Evolutionary conservation across 2,329 filamentous ascomycete species (phyloP).

Genomic region (Colletotrichum camelliae): DNA sequence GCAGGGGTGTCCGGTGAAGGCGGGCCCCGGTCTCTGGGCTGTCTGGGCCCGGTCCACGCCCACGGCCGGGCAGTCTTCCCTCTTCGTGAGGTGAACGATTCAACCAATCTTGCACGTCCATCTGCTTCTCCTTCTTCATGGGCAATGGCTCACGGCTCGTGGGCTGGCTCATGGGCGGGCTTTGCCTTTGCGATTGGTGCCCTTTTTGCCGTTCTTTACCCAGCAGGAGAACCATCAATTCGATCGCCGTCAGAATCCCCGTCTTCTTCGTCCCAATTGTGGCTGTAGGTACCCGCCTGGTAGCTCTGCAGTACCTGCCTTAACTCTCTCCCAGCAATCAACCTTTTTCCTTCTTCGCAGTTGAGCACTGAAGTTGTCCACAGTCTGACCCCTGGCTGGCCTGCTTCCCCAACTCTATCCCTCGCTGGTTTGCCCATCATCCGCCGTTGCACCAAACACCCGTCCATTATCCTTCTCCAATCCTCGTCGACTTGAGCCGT

Average conservation of each 20-base stretch:
- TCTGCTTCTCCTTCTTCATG: not conserved
- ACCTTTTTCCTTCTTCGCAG: not conserved
- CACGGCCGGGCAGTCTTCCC: not conserved
- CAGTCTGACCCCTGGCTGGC: not conserved
- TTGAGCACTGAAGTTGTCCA: not conserved
- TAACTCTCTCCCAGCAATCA: not conserved
- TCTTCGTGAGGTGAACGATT: not conserved
- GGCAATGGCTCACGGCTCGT: not conserved
- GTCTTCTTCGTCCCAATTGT: not conserved
- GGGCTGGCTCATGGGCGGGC: not conserved
- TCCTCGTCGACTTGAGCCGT: not conserved
- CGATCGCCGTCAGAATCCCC: not conserved
- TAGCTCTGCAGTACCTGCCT: slow-evolving; percentile 1
- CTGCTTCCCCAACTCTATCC: slow-evolving; percentile 5
- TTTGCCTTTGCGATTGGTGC: slow-evolving; percentile 4
- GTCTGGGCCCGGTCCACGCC: not conserved
- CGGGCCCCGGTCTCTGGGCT: not conserved
- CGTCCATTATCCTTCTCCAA: not conserved
- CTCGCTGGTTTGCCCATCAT: not conserved
- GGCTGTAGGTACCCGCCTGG: not conserved
- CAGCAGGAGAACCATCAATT: not conserved
- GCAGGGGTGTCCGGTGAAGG: slow-evolving; percentile 15
- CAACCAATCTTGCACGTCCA: not conserved
- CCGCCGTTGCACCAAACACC: not conserved
- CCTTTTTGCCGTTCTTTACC: slow-evolving; percentile 12